These are phyloP conservation scores for Heliosperma pusillum DNA, from an alignment of 148 eudicot genomes.

Conservation along the genomic window DNA sequence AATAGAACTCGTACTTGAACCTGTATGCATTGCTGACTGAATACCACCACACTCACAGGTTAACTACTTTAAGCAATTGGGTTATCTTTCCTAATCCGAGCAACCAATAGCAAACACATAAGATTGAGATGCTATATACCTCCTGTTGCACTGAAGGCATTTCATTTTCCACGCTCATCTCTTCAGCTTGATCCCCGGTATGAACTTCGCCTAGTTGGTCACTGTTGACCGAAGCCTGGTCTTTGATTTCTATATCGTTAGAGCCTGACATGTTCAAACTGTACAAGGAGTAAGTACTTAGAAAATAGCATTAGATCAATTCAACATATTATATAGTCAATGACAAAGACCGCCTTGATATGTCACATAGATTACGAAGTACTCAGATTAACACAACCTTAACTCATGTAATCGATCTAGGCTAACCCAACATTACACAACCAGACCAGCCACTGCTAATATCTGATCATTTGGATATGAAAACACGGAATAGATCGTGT, in stretches of 20 bases:
- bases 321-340: not conserved
- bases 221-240: conserved; percentile 19
- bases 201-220: conserved; percentile 20
- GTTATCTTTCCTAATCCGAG: not conserved
- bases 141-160: conserved; percentile 41
- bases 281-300: not conserved
- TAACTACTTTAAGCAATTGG: not conserved
- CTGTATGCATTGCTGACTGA: not conserved
- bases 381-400: not conserved
- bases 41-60: not conserved
- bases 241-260: conserved; percentile 23
- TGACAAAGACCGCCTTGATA: not conserved
- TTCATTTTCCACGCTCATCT: conserved; percentile 31
- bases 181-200: conserved; percentile 26
- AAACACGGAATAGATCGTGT: not conserved
- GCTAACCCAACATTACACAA: not conserved
- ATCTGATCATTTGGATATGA: not conserved
- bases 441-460: not conserved
- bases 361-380: no score
- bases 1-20: not conserved
- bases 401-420: not conserved
- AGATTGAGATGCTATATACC: conserved; percentile 27
- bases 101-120: not conserved
- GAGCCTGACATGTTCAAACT: conserved; percentile 38
- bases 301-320: not conserved